phyloP scores from a whole-genome alignment of 106 monocot genomes.

The Allium fistulosum region DNA sequence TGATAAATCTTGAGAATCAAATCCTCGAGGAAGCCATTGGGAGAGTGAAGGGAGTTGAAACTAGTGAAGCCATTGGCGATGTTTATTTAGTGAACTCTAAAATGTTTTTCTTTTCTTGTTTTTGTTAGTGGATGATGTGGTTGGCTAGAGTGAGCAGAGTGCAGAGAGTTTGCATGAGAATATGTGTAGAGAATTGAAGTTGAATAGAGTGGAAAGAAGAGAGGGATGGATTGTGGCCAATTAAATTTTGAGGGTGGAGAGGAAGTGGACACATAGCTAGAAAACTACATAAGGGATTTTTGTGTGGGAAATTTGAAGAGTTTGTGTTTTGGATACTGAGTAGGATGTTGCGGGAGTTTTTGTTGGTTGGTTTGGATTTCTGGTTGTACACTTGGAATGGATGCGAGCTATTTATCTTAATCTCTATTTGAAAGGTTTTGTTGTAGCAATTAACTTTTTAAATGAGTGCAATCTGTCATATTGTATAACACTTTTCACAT shows the following conservation, averaged over 20 bases:
- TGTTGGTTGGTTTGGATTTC: slow-evolving; percentile 17
- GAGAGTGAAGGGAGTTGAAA: slow-evolving; percentile 33
- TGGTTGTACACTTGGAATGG: background rate
- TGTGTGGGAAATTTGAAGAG: slow-evolving; percentile 1
- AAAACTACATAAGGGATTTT: background rate
- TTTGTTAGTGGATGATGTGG: background rate
- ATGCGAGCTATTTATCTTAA: background rate
- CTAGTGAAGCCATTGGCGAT: slow-evolving; percentile 45
- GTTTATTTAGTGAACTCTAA: background rate
- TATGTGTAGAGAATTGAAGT: background rate
- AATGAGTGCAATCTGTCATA: too few relatives aligned
- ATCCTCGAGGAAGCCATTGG: too few relatives aligned
- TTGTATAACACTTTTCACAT: too few relatives aligned
- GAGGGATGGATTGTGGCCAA: background rate
- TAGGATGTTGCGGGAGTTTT: background rate
- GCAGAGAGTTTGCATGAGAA: background rate
- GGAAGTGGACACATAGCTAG: slow-evolving; percentile 1
- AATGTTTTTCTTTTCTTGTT: background rate
- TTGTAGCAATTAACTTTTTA: too few relatives aligned
- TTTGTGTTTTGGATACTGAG: slow-evolving; percentile 9
- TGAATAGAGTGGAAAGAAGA: background rate
- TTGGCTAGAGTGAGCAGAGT: background rate
- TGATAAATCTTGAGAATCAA: too few relatives aligned
- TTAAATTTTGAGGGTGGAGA: background rate
- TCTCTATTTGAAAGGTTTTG: too few relatives aligned